These are phyloP conservation scores for Aristolochia contorta DNA, from an alignment of 164 flowering plant species.

Conservation along the genomic window DNA sequence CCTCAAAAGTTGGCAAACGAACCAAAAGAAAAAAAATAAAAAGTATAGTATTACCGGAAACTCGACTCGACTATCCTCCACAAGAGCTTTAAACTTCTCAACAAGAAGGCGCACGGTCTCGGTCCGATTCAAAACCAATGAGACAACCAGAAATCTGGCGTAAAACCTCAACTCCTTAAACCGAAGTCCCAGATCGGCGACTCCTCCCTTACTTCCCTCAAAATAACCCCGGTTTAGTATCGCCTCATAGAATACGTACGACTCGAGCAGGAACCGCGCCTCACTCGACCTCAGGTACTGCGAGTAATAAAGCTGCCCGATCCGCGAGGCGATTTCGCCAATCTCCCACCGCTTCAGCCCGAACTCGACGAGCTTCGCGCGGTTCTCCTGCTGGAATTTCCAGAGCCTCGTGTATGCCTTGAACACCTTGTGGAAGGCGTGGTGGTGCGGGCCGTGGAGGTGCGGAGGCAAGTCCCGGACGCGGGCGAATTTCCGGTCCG, in stretches of 20 bases:
- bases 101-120: slow-evolving; percentile 48
- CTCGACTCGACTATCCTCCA: slow-evolving; percentile 50
- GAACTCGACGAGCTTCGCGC: slow-evolving; percentile 48
- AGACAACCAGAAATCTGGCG: slow-evolving; percentile 81
- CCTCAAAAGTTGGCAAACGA: neutral
- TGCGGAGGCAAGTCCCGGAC: slow-evolving; percentile 66
- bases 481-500: slow-evolving; percentile 79
- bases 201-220: slow-evolving; percentile 26
- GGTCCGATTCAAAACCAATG: slow-evolving; percentile 54
- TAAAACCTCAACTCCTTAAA: slow-evolving; percentile 84
- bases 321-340: slow-evolving; percentile 96
- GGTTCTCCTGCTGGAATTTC: slow-evolving; percentile 85
- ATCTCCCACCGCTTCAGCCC: slow-evolving; percentile 93
- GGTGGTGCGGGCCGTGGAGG: slow-evolving; percentile 21
- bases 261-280: slow-evolving; percentile 63
- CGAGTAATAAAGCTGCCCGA: slow-evolving; percentile 86
- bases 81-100: slow-evolving; percentile 50
- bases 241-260: slow-evolving; percentile 88
- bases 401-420: slow-evolving; percentile 77
- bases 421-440: slow-evolving; percentile 71
- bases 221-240: slow-evolving; percentile 67
- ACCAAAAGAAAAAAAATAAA: neutral
- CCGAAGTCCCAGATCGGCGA: slow-evolving; percentile 52
- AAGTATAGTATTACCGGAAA: slow-evolving; percentile 34
- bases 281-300: slow-evolving; percentile 90